Conservation (phyloP, 371 early-diverging fungal genomes). For the Mortierella sp. region DNA sequence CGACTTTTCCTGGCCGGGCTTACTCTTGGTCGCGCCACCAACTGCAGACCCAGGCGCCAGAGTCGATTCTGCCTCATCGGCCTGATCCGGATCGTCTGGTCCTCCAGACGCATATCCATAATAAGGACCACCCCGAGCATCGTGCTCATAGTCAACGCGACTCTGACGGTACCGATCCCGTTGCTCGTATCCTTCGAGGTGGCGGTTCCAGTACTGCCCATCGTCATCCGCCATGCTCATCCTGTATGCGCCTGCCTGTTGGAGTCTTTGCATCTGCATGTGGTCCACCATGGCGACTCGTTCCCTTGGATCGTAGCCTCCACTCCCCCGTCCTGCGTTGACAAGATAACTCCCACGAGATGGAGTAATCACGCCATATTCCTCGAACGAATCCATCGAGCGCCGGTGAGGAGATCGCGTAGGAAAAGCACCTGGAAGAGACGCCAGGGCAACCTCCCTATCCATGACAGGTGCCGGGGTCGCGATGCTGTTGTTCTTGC, state of each 20-base stretch:
- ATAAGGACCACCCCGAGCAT: constrained; percentile 9
- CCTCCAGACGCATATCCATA: constrained; percentile 38
- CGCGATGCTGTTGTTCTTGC: constrained; percentile 32
- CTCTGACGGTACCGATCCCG: constrained; percentile 28
- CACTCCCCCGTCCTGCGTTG: constrained; percentile 14
- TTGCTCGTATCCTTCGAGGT: constrained; percentile 34
- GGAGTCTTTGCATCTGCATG: constrained; percentile 24
- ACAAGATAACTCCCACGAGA: constrained; percentile 24
- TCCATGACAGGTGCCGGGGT: constrained; percentile 18
- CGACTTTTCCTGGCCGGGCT: neutral
- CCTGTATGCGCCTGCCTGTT: constrained; percentile 9
- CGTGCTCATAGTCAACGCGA: constrained; percentile 24
- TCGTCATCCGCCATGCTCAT: constrained; percentile 24
- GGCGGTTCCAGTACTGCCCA: constrained; percentile 43
- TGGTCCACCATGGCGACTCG: constrained; percentile 32
- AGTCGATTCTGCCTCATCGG: constrained; percentile 38
- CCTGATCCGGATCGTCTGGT: constrained; percentile 31
- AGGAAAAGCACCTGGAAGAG: constrained; percentile 25
- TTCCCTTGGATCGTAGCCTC: constrained; percentile 27
- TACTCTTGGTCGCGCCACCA: neutral
- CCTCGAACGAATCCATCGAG: constrained; percentile 35
- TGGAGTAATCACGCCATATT: constrained; percentile 24
- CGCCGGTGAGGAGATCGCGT: constrained; percentile 14
- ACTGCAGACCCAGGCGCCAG: constrained; percentile 38
- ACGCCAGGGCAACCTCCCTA: constrained; percentile 18